Base-by-base conservation (phyloP, 1,284 basidiomycete genomes). In the Volvariella surrecta region DNA sequence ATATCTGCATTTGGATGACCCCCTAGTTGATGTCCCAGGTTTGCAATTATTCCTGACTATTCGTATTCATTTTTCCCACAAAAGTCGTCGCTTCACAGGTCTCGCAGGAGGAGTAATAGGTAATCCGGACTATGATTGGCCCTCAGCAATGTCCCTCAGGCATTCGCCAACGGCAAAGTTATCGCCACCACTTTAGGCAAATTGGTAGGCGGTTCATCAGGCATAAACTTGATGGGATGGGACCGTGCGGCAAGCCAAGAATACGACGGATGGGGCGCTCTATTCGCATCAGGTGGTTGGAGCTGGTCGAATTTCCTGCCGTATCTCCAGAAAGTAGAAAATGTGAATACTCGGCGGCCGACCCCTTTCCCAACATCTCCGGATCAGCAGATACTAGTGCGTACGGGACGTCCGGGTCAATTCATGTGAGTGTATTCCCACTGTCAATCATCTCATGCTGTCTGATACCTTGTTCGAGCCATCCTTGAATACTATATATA, bases 121-220 rank as follows among this genome's bases (percentile, higher is more conserved):
- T 6, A 19, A 35, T n/a, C 40, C 44, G 9, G 21, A 51, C 1
- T 67, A 66, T 48, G 70, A 71, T 49, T 74, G 71, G 70, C 45
- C 56, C n/a, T 72, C 51, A 52, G 49, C 4, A 72, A 68, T 0
- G 53, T 52, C 0, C 47, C 57, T 2, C 71, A 73, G 51, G 13
- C 44, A 8, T 34, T 48, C 19, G 44, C 56, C 1, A 40, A 46
- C 32, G 47, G 48, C 18, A 38, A 49, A 8, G 37, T 32, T 11
- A 28, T 51, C 19, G 39, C 49, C 18, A 66, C 65, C 66, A 63
- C 67, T 4, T 53, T 67, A 53, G 68, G 69, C 10, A 67, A 67
- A 50, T 58, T 63, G 38, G 56, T 70, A 20, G 68, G 69, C 42
- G 68, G 69, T 30, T 64, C 42, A 9, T 45, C 42, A 4, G 48